Percentiles rank a stretch among this genome's conserved stretches.
phyloP scores from a whole-genome alignment of 2,329 filamentous ascomycete species.

The Fusarium tjaetaba region DNA sequence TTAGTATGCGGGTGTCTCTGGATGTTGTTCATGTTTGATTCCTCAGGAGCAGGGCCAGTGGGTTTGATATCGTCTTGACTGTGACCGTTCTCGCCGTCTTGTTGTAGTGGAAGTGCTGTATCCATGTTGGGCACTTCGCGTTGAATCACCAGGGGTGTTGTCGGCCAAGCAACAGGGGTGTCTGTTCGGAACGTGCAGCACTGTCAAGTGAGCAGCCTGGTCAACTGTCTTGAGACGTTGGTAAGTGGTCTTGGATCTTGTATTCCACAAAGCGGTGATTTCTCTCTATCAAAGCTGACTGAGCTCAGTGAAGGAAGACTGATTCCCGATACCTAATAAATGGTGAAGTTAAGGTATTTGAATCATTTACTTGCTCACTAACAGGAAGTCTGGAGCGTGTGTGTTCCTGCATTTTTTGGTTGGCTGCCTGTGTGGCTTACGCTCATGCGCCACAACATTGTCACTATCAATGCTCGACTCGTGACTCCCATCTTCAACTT shows the following conservation, averaged over 20 bases:
- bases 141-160: conserved; percentile 20
- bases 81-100: conserved; percentile 29
- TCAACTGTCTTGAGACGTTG: not conserved
- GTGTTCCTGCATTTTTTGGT: conserved; percentile 19
- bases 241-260: not conserved
- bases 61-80: conserved; percentile 20
- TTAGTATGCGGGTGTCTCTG: conserved; percentile 34
- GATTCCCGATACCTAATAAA: not conserved
- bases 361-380: conserved; percentile 5
- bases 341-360: not conserved
- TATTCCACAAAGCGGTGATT: not conserved
- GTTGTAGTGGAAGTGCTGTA: conserved; percentile 27
- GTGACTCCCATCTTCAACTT: conserved; percentile 40
- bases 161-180: conserved; percentile 39
- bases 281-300: not conserved
- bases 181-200: conserved; percentile 7
- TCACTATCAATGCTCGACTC: conserved; percentile 33
- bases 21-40: conserved; percentile 36
- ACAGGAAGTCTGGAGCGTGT: conserved; percentile 4
- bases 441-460: conserved; percentile 36
- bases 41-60: conserved; percentile 12
- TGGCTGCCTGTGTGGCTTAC: conserved; percentile 42
- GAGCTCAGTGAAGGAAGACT: not conserved
- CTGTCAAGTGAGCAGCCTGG: not conserved
- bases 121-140: conserved; percentile 33